phyloP scores from a whole-genome alignment of 1,139 yeast genomes.

The Diutina sp. region DNA sequence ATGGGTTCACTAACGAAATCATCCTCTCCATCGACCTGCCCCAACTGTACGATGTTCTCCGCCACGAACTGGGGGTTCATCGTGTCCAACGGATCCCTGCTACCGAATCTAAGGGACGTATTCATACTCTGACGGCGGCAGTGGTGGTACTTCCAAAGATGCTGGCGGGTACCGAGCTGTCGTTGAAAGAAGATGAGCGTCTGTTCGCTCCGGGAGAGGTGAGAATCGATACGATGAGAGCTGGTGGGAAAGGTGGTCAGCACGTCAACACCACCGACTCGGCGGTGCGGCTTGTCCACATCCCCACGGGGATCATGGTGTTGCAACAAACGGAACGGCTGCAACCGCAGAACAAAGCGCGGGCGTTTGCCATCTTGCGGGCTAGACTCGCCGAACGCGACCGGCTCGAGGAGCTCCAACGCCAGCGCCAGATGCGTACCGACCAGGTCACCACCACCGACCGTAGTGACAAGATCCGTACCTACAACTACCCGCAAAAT shows the following conservation, averaged over 20 bases:
- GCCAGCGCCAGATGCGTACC: conserved; percentile 56
- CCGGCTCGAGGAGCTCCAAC: conserved; percentile 47
- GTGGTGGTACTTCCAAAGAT: conserved; percentile 87
- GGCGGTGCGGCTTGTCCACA: conserved; percentile 86
- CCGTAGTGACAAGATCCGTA: conserved; percentile 84
- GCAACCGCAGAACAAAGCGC: conserved; percentile 92
- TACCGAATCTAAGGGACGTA: conserved; percentile 87
- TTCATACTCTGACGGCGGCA: conserved; percentile 93
- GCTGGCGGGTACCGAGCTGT: conserved; percentile 41
- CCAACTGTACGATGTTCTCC: conserved; percentile 60
- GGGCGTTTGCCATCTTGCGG: conserved; percentile 72
- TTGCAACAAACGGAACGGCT: conserved; percentile 92
- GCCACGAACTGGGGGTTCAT: conserved; percentile 93
- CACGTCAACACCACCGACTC: conserved; percentile 97
- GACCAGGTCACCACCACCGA: conserved; percentile 85
- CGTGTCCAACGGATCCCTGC: conserved; percentile 90
- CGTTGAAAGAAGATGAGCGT: conserved; percentile 51
- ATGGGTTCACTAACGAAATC: conserved; percentile 57
- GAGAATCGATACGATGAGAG: conserved; percentile 88
- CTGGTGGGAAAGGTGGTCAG: conserved; percentile 97
- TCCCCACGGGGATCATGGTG: conserved; percentile 84
- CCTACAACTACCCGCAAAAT: conserved; percentile 87
- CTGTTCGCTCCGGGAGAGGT: conserved; percentile 80
- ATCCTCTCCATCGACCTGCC: conserved; percentile 61
- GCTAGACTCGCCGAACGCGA: conserved; percentile 80